Evolutionary conservation across 331 rosid genomes (phyloP), one percentile per base, ranked within the genome.

Genomic region (Quercus tomentella): DNA sequence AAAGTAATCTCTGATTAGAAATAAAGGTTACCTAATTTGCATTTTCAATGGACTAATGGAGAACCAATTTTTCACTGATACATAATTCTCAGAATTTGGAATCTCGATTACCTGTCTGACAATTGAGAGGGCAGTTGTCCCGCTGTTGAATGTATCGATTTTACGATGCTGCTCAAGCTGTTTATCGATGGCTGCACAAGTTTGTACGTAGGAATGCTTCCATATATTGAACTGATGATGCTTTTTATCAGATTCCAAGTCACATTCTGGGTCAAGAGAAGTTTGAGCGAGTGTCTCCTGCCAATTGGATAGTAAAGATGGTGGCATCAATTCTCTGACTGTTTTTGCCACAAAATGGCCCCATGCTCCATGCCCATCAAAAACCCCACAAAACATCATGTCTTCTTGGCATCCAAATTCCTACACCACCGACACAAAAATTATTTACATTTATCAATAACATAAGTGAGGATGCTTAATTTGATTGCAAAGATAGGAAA

Each of bases 381-480:
- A 96, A 15, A 96, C 85, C 54, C 99, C 99, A 49, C 99, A 93
- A 21, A 91, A 92, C 41, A 96, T 83, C 98, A 93, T 88, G 82
- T 96, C 99, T 52, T 91, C 94, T 87, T 96, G 99, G 85, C 97
- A 92, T 67, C 99, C 99, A 81, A 90, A 96, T 87, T 91, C 98
- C 99, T 96, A 81, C 30, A 81, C 30, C 51, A 83, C 41, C 80
- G 61, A 82, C 74, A 49, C 54, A 23, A 65, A 55, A 7, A 58
- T 20, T 65, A 37, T 58, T 41, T 72, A 70, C 72, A 14, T 60
- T 78, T 54, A 65, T 25, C 37, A 54, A 49, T 49, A 49, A 49
- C 55, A 49, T 30, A 62, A 68, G 43, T 10, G 76, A 73, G 74
- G 56, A 79, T 79, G 67, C 81, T 31, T 37, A 60, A 33, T 9